Evolutionary conservation across 78 protist species (phyloP).

Genomic region (Dictyostelium citrinum): DNA sequence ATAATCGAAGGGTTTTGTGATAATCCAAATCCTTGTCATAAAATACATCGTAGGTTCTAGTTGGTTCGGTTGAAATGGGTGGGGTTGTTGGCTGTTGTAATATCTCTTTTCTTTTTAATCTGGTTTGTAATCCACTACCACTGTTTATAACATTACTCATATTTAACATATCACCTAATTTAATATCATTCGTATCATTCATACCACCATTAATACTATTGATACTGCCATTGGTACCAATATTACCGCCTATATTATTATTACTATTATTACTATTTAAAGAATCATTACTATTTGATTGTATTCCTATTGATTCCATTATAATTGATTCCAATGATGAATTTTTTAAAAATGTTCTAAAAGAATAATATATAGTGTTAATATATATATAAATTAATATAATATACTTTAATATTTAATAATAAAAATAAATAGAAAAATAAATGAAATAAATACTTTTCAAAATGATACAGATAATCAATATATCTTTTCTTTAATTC

Average conservation of each 20-base stretch:
- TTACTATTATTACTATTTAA: background rate
- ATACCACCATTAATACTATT: background rate
- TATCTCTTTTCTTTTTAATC: slow-evolving; percentile 27
- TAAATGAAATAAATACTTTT: background rate
- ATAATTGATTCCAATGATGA: slow-evolving; percentile 11
- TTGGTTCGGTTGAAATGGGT: background rate
- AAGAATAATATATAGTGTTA: background rate
- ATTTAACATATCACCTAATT: background rate
- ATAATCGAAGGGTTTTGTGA: background rate
- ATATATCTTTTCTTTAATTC: slow-evolving; percentile 9
- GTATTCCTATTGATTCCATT: background rate
- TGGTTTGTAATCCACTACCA: background rate
- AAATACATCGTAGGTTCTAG: background rate
- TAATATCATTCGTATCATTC: background rate
- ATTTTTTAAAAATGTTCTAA: slow-evolving; percentile 6
- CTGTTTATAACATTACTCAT: background rate
- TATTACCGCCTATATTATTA: background rate
- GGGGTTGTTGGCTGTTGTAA: background rate
- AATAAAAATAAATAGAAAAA: background rate
- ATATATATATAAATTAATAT: background rate
- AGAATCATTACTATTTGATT: background rate
- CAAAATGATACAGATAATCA: background rate
- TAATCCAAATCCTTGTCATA: slow-evolving; percentile 24
- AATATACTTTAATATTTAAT: background rate
- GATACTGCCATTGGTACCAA: background rate